Base-by-base conservation (phyloP, 1,284 basidiomycete species). In the Wolfiporia cocos region DNA sequence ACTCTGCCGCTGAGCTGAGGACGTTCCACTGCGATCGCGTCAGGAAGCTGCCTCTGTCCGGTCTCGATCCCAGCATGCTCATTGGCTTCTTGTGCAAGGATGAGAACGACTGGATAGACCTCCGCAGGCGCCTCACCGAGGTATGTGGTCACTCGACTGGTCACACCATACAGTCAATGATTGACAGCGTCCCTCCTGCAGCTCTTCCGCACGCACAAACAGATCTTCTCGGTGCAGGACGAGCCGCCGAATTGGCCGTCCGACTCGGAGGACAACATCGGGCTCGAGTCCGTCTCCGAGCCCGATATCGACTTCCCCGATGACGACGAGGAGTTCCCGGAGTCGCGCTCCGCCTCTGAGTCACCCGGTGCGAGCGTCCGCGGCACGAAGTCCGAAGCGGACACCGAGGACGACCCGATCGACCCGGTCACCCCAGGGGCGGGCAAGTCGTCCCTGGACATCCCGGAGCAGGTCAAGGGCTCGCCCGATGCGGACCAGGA, bases 11-110 rank as follows among this genome's bases (percentile, higher is more conserved):
- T 5, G 87, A 93, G 56, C 67, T 97, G 22, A 76, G 76, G 50
- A 94, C 91, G 2, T 99, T 92, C 71, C 95, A 98, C 62, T 93
- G 92, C 59, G 93, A 97, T 20, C 81, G 86, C 17, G 85, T 97
- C 33, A 75, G 91, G 58, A 93, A 94, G 74, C 93, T 98, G 89
- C 86, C 87, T 0, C 66, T 98, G 35, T 79, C 81, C 29, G 83
- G 84, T n/a, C 66, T 99, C 40, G 95, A 98, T 59, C 95, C 96
- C 10, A 95, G 92, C 56, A 98, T 99, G 95, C 69, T 99, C 7
- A 72, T 98, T 41, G 94, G 94, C 14, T 97, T 99, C 62, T 59
- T 98, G 51, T 85, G 87, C 57, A 77, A 77, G 50, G 78, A 88
- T 57, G 86, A 92, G 62, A 69, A 63, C 17, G 92, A 95, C 41